Conservation (phyloP, 768 basidiomycete species). For the Gymnopilus junonius region DNA sequence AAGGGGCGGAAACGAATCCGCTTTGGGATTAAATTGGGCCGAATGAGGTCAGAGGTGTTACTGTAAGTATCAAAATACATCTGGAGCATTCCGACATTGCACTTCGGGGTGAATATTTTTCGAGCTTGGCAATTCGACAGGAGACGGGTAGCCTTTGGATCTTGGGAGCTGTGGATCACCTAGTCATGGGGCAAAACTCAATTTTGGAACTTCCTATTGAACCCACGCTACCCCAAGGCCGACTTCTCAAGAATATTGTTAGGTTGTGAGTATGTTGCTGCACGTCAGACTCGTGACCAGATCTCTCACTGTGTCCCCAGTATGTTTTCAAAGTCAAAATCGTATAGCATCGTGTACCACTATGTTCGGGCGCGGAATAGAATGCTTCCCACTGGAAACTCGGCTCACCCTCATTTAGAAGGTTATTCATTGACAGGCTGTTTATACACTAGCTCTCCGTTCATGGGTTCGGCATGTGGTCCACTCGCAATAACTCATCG, state of each 20-base stretch:
- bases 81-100: not conserved
- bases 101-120: not conserved
- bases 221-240: not conserved
- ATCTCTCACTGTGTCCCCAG: not conserved
- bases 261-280: not conserved
- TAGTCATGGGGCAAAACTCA: not conserved
- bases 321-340: not conserved
- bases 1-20: constrained; percentile 52
- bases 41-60: constrained; percentile 20
- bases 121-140: not conserved
- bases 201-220: not conserved
- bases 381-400: not conserved
- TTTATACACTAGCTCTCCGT: not conserved
- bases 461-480: not conserved
- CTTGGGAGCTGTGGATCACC: not conserved
- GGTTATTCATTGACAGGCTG: not conserved
- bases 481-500: not conserved
- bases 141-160: not conserved
- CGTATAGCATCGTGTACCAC: not conserved
- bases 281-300: not conserved
- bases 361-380: constrained; percentile 2
- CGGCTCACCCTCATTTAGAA: not conserved
- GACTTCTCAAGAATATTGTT: not conserved
- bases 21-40: constrained; percentile 72
- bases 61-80: no score